Base-by-base conservation (phyloP, 148 eudicot species). In the Limonium bicolor region DNA sequence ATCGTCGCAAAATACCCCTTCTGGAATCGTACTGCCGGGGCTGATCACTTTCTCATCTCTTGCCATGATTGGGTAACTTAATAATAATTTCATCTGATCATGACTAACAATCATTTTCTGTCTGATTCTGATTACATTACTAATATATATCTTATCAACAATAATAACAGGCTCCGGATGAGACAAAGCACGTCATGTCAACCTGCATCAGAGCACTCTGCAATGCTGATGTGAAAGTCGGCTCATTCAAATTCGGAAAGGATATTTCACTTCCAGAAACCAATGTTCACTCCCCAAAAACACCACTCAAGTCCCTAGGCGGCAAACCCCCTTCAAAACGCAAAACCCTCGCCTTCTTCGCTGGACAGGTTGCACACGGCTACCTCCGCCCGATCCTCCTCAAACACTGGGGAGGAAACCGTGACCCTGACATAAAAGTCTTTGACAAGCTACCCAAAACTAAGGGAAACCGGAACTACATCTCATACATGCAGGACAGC, bases 21-120 rank as follows among this genome's bases (percentile, higher is more conserved):
- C 56, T 81, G 84, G 92, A 81, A 76, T 55, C 60, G 92, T 57
- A 77, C 81, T 12, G 54, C 47, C 36, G 92, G 92, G 18, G 63
- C 77, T 11, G 84, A 81, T 58, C 92, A 81, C 50, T 81, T 81
- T 57, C 60, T 81, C 17, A 75, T 62, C 41, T 83, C 84, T 42
- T 81, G 92, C 51, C 92, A 81, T 58, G 84, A 81, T 62, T 81
- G 92, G 92, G 92, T 76, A 80, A n/a, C n/a, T n/a, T n/a, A n/a
- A n/a, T n/a, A n/a, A n/a, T n/a, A n/a, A n/a, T n/a, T n/a, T n/a
- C n/a, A n/a, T n/a, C n/a, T n/a, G n/a, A n/a, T n/a, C n/a, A n/a
- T 6, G 10, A 13, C 4, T 4, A 15, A 1, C 7, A 18, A 11
- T 14, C 42, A 3, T 14, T 14, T 1, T 12, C n/a, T n/a, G n/a